These are phyloP conservation scores for Thelephora ganbajun DNA, from an alignment of 768 basidiomycete genomes.

Conservation along the genomic window DNA sequence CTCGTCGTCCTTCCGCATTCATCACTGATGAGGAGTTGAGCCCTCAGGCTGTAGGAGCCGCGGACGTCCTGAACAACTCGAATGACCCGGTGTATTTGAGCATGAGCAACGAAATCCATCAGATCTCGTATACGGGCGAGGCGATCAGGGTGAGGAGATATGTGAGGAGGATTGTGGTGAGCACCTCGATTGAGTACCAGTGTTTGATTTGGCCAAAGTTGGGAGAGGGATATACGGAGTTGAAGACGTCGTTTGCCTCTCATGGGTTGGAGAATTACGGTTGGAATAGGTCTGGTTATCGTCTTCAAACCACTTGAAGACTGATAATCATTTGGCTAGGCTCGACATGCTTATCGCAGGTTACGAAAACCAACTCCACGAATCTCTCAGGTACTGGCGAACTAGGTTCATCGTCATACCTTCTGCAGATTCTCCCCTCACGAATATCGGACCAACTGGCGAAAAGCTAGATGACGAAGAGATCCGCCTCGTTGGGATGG, in stretches of 20 bases:
- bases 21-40: slow-evolving; percentile 34
- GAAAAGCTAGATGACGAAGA: slow-evolving; percentile 80
- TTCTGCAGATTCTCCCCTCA: slow-evolving; percentile 50
- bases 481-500: slow-evolving; percentile 76
- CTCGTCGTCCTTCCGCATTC: slow-evolving; percentile 35
- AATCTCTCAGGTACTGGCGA: slow-evolving; percentile 84
- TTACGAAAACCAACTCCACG: slow-evolving; percentile 67
- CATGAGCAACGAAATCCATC: slow-evolving; percentile 92
- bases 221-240: slow-evolving; percentile 75
- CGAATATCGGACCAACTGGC: slow-evolving; percentile 42
- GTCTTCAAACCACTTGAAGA: background rate
- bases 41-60: slow-evolving; percentile 47
- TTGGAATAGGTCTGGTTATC: slow-evolving; percentile 58
- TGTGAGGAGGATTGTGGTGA: slow-evolving; percentile 56
- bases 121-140: slow-evolving; percentile 84
- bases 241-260: slow-evolving; percentile 57
- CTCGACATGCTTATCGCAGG: slow-evolving; percentile 78
- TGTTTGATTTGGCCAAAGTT: slow-evolving; percentile 92
- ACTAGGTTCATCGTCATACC: slow-evolving; percentile 91
- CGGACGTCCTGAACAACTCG: slow-evolving; percentile 46
- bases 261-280: slow-evolving; percentile 75
- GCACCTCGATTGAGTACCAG: slow-evolving; percentile 59
- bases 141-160: slow-evolving; percentile 80
- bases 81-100: slow-evolving; percentile 76
- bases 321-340: slow-evolving; percentile 20